phyloP scores from a whole-genome alignment of 2,329 filamentous ascomycete genomes.

The Dichotomopilus funicola region DNA sequence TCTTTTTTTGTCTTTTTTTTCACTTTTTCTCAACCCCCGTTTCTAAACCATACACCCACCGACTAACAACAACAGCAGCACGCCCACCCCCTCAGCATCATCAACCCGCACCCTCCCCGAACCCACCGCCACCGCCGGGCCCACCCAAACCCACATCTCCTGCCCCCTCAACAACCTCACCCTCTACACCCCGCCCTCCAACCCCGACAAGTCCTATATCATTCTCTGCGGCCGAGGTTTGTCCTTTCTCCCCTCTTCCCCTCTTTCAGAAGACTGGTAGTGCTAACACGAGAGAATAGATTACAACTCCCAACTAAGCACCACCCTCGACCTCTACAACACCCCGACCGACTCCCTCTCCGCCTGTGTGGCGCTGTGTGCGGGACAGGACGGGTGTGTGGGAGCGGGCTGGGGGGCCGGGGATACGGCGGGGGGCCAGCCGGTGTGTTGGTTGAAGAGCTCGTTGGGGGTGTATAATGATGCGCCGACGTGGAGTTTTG shows the following conservation, averaged over 20 bases:
- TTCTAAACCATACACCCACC: no score
- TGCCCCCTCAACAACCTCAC: conserved; percentile 33
- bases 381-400: conserved; percentile 25
- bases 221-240: conserved; percentile 28
- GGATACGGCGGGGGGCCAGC: not conserved
- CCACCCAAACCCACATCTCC: conserved; percentile 7
- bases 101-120: conserved; percentile 8
- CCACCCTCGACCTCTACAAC: conserved; percentile 27
- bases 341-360: conserved; percentile 24
- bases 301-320: conserved; percentile 28
- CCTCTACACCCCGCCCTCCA: conserved; percentile 21
- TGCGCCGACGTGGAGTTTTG: conserved; percentile 29
- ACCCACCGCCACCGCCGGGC: conserved; percentile 10
- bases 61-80: no score
- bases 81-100: not conserved
- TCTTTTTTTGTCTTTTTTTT: no score
- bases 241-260: not conserved
- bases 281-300: no score
- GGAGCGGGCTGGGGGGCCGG: conserved; percentile 32
- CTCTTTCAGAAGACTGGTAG: no score
- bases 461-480: conserved; percentile 24
- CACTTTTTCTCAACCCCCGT: not conserved
- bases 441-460: conserved; percentile 33
- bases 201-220: conserved; percentile 23
- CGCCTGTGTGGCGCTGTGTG: conserved; percentile 30